Conservation (phyloP, 331 rosid species). For the Telfairia occidentalis region DNA sequence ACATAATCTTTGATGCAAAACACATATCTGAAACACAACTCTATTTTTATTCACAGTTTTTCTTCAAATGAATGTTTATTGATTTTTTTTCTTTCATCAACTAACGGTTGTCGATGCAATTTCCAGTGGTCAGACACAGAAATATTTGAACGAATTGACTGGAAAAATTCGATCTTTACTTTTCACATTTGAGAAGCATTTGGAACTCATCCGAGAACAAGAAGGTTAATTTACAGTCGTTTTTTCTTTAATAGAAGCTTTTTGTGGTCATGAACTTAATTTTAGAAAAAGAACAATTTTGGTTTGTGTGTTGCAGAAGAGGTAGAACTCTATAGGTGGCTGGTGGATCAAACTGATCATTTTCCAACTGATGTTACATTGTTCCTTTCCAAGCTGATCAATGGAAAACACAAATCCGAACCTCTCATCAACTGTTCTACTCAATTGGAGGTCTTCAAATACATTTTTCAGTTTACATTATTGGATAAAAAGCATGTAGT, state of each 20-base stretch:
- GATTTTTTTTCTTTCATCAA: no score
- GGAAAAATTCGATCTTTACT: neutral
- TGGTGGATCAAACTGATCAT: slow-evolving; percentile 11
- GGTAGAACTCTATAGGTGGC: neutral
- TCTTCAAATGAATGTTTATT: neutral
- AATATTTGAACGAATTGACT: neutral
- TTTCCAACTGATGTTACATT: neutral
- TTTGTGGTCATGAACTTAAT: neutral
- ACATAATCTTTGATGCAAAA: no score
- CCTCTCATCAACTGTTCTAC: slow-evolving; percentile 5
- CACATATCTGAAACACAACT: no score
- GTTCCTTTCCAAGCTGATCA: neutral
- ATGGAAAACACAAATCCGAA: slow-evolving; percentile 3
- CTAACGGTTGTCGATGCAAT: neutral
- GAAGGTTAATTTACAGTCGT: neutral
- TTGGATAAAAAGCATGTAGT: no score
- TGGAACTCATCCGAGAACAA: neutral
- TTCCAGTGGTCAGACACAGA: neutral
- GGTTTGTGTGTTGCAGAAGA: neutral
- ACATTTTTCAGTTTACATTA: neutral
- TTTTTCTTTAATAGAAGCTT: neutral
- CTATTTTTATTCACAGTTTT: no score
- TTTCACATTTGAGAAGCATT: neutral
- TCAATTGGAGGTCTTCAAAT: neutral
- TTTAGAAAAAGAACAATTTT: neutral